Evolutionary conservation across 768 basidiomycete species (phyloP), one percentile per base, ranked within the genome.

Genomic region (Omphalotus guepiniiformis): DNA sequence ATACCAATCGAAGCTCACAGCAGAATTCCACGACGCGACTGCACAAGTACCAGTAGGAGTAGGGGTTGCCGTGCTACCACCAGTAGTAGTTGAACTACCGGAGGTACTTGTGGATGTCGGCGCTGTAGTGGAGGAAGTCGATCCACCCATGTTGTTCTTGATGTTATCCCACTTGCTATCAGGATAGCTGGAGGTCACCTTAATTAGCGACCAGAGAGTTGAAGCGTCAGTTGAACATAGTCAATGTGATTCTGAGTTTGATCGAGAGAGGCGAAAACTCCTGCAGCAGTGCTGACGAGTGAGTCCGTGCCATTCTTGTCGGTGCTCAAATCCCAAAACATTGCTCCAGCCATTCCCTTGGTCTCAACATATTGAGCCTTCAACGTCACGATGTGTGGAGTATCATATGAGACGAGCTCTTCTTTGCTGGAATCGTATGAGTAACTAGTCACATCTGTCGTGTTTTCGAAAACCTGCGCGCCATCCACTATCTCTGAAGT

Each of bases 361-460:
- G 71, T 60, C 34, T 69, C 67, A 50, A 87, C 76, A 57, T 91
- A 91, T 43, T 82, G 72, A 2, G 80, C 78, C 64, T 93, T 93
- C 55, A 74, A 54, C 44, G 63, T 71, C 43, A 77, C 79, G 55
- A 89, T 81, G 53, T 79, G 68, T 15, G 85, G 86, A 0, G 78
- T 81, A 58, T 93, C 90, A 63, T 89, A 90, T 3, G 80, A 82
- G 26, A 91, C 81, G 21, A 90, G 72, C 57, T 88, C 85, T 48
- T 67, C 64, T 55, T 73, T 84, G n/a, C 67, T 53, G 3, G 79
- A 59, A 60, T 91, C 80, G 63, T 89, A 92, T 11, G 85, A 85
- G 63, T 89, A 91, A 53, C 82, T 82, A 9, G 85, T 74, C n/a
- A 88, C 79, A 48, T 85, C 79, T 4, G 71, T 76, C 3, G 71